Evolutionary conservation across 495 filamentous ascomycete species (phyloP).

Genomic region (Penicillium manginii): DNA sequence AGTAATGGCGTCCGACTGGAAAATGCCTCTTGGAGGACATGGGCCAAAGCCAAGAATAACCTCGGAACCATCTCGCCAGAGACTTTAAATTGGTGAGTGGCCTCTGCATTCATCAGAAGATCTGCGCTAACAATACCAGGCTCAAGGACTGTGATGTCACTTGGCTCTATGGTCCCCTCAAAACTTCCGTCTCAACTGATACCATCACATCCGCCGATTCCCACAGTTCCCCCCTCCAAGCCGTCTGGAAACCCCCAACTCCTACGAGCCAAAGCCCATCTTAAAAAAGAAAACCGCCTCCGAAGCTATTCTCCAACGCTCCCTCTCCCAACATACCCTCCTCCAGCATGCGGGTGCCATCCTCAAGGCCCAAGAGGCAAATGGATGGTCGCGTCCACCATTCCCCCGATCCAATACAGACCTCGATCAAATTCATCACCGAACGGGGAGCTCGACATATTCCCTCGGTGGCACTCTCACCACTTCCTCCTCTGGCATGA

Average conservation of each 20-base stretch:
- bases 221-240: constrained; percentile 62
- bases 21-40: constrained; percentile 98
- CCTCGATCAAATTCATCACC: constrained; percentile 55
- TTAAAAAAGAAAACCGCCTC: constrained; percentile 96
- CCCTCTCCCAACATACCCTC: constrained; percentile 86
- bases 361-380: constrained; percentile 84
- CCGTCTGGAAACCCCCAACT: constrained; percentile 75
- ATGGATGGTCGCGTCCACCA: constrained; percentile 45
- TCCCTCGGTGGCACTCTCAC: constrained; percentile 35
- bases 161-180: constrained; percentile 95
- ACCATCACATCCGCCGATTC: constrained; percentile 42
- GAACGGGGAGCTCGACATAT: constrained; percentile 35
- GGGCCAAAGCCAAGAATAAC: constrained; percentile 87
- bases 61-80: constrained; percentile 87
- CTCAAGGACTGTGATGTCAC: constrained; percentile 97
- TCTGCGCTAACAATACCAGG: constrained; percentile 57
- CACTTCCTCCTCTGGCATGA: constrained; percentile 48
- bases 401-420: constrained; percentile 68
- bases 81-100: constrained; percentile 81
- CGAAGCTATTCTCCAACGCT: constrained; percentile 90
- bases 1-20: constrained; percentile 82
- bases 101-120: too few species aligned
- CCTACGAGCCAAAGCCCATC: constrained; percentile 90
- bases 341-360: constrained; percentile 92
- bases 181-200: constrained; percentile 58